Evolutionary conservation across 768 basidiomycete genomes (phyloP), one percentile per base, ranked within the genome.

Genomic region (Sporobolomyces roseus): DNA sequence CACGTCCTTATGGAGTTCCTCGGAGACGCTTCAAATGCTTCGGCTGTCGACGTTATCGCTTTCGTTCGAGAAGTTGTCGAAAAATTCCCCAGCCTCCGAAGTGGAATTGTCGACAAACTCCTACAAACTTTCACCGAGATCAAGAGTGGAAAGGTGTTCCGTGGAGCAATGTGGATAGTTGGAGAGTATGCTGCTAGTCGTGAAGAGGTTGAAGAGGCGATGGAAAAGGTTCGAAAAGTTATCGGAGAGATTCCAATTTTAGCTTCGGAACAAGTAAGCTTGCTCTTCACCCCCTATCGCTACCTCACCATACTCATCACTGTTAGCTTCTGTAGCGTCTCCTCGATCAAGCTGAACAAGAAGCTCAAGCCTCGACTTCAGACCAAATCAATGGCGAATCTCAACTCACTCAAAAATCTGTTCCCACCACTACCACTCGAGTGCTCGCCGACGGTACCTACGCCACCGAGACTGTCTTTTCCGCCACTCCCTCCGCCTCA

Each of bases 231-330:
- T 50, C 83, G 93, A 63, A 86, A 87, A 76, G 87, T 91, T 19
- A 79, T 99, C 41, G 94, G 96, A 19, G 96, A 99, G 81, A 89
- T 99, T n/a, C 96, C 96, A 8, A 97, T 99, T 62, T 80, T 97
- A 33, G 91, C 94, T 1, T 87, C 88, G 0, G 93, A 96, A 80
- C 90, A 91, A 79, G 84, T 80, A 41, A 70, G 58, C 25, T 50
- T 9, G 8, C 27, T 27, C 8, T 36, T 25, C 33, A 46, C 32
- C 32, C 46, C 9, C 7, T 30, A 17, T 21, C 48, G 30, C 21
- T 27, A 16, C 36, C 35, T 41, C 55, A 16, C 36, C 53, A 46
- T 10, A 23, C 35, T 38, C 36, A 36, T 25, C 27, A 46, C 53
- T 21, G 10, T 4, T 4, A 21, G 16, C 25, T 35, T 51, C 41